A percentile compares a stretch with the other conserved stretches of the same genome.
phyloP scores from a whole-genome alignment of 2,329 filamentous ascomycete genomes.

The Trichoderma brevicompactum region DNA sequence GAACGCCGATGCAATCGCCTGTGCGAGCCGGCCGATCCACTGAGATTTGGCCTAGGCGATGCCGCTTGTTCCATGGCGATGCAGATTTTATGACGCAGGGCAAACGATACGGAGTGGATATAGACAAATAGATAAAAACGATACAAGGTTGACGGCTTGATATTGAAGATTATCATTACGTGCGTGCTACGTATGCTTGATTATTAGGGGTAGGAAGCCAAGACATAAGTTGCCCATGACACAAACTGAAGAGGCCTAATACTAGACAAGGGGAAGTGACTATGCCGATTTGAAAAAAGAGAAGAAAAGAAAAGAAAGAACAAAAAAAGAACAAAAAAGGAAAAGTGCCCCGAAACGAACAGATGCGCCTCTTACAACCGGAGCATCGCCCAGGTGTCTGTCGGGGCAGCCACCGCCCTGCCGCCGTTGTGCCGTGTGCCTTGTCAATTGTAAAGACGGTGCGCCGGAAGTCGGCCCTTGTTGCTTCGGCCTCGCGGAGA shows the following conservation, averaged over 20 bases:
- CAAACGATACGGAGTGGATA: neutral
- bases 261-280: too few species aligned
- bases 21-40: neutral
- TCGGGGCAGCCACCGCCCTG: too few species aligned
- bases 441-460: neutral
- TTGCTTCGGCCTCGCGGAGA: constrained; percentile 19
- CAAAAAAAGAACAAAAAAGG: neutral
- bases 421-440: too few species aligned
- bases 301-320: neutral
- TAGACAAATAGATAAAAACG: neutral
- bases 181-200: neutral
- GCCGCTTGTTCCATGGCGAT: neutral
- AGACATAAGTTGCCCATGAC: neutral
- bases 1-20: constrained; percentile 18
- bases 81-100: neutral
- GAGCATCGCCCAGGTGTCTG: neutral
- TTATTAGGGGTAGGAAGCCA: constrained; percentile 6
- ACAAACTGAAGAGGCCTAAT: neutral
- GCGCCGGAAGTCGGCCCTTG: constrained; percentile 16
- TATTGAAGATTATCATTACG: neutral
- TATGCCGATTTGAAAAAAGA: neutral
- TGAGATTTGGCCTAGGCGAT: neutral
- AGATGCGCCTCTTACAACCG: neutral
- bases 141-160: neutral
- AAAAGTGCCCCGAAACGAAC: neutral